phyloP scores from a whole-genome alignment of 75 land plant species.

The Pseudotsuga menziesii region DNA sequence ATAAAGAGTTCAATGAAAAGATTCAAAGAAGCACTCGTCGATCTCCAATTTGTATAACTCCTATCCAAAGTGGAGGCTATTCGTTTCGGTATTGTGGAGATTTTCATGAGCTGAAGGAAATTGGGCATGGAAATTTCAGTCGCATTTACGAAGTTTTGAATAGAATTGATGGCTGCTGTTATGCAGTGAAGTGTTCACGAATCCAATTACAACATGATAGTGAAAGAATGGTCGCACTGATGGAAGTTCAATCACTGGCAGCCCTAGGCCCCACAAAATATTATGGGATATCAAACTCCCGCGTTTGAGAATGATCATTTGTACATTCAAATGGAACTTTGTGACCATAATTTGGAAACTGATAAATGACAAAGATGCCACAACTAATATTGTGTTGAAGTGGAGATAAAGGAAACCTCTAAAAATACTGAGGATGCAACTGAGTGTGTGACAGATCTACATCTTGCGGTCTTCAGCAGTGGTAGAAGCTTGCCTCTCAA shows the following conservation, averaged over 20 bases:
- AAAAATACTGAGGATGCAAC: too few species aligned
- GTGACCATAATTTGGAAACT: constrained; percentile 62
- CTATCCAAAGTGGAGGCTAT: constrained; percentile 41
- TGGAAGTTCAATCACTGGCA: constrained; percentile 96
- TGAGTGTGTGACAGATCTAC: too few species aligned
- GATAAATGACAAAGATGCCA: constrained; percentile 12
- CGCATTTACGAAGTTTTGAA: constrained; percentile 79
- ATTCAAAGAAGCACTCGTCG: constrained; percentile 24
- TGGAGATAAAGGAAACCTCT: too few species aligned
- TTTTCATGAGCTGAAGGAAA: constrained; percentile 93
- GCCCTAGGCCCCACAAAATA: constrained; percentile 86
- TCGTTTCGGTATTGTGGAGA: constrained; percentile 83
- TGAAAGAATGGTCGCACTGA: constrained; percentile 76
- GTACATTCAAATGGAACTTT: constrained; percentile 98
- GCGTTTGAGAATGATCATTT: constrained; percentile 97
- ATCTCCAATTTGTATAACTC: constrained; percentile 29
- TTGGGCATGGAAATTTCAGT: constrained; percentile 86
- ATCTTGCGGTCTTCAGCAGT: too few species aligned
- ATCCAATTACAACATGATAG: constrained; percentile 55
- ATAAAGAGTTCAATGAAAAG: constrained; percentile 33
- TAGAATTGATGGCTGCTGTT: constrained; percentile 94
- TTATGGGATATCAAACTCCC: constrained; percentile 79
- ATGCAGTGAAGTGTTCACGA: constrained; percentile 84
- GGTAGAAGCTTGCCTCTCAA: too few species aligned
- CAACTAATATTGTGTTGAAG: too few species aligned